These are phyloP conservation scores for Lophiotrema nucula DNA, from an alignment of 495 filamentous ascomycete species.

Conservation along the genomic window DNA sequence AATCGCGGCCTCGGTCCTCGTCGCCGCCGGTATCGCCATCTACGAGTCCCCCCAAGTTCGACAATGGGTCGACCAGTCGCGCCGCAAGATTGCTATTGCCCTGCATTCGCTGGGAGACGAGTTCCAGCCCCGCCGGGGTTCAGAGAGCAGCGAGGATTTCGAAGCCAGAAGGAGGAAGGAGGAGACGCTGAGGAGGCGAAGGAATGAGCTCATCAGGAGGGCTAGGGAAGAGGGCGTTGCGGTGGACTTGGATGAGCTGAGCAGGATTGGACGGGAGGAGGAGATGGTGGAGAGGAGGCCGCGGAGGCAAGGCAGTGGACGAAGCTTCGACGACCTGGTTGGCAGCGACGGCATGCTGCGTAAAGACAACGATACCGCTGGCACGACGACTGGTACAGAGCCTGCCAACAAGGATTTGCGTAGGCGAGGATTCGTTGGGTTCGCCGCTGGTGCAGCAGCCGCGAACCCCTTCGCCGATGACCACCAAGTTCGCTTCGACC, in stretches of 20 bases:
- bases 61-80: slow-evolving; percentile 70
- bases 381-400: slow-evolving; percentile 50
- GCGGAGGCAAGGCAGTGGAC: slow-evolving; percentile 20
- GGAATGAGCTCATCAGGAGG: slow-evolving; percentile 39
- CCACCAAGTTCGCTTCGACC: slow-evolving; percentile 26
- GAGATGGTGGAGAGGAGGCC: slow-evolving; percentile 21
- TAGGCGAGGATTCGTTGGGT: slow-evolving; percentile 49
- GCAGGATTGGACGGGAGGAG: slow-evolving; percentile 26
- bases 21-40: slow-evolving; percentile 78
- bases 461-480: slow-evolving; percentile 63
- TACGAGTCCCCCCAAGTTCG: slow-evolving; percentile 83
- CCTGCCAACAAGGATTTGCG: slow-evolving; percentile 38
- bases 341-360: slow-evolving; percentile 52
- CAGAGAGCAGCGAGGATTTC: slow-evolving; percentile 55
- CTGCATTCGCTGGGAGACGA: slow-evolving; percentile 76
- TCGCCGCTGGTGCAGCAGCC: slow-evolving; percentile 50
- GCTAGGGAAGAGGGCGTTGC: slow-evolving; percentile 42
- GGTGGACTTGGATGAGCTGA: slow-evolving; percentile 47
- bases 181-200: slow-evolving; percentile 71
- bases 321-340: slow-evolving; percentile 56
- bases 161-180: slow-evolving; percentile 68
- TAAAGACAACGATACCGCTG: slow-evolving; percentile 26
- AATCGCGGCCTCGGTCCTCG: slow-evolving; percentile 69
- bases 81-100: slow-evolving; percentile 74
- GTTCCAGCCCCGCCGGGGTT: slow-evolving; percentile 53